phyloP scores from a whole-genome alignment of 805 yeast genomes.

The Sugiyamaella marilandica region DNA sequence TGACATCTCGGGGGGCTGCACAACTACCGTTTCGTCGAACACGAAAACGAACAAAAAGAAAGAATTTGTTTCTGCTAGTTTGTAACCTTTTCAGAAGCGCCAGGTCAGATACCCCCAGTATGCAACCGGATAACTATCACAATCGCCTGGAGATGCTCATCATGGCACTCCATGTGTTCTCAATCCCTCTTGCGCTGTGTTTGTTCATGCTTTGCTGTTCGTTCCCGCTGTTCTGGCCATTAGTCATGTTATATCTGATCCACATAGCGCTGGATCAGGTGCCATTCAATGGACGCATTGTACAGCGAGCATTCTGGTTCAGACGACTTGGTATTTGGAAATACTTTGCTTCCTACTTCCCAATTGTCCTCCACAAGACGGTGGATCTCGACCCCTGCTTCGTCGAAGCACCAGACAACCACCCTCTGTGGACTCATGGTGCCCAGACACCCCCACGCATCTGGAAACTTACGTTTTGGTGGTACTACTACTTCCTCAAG shows the following conservation, averaged over 20 bases:
- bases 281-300: constrained; percentile 68
- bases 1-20: too few species aligned
- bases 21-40: too few species aligned
- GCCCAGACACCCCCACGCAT: constrained; percentile 6
- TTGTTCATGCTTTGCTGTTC: constrained; percentile 54
- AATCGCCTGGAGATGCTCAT: constrained; percentile 63
- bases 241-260: constrained; percentile 57
- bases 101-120: not conserved
- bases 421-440: not conserved
- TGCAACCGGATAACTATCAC: constrained; percentile 8
- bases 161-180: constrained; percentile 67
- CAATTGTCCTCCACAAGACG: constrained; percentile 65
- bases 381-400: constrained; percentile 65
- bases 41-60: too few species aligned
- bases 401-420: constrained; percentile 1
- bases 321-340: constrained; percentile 60
- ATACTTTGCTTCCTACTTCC: constrained; percentile 74
- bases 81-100: too few species aligned
- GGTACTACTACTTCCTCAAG: constrained; percentile 17
- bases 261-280: constrained; percentile 59
- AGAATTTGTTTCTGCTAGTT: too few species aligned
- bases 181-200: constrained; percentile 49
- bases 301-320: constrained; percentile 53
- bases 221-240: constrained; percentile 61
- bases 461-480: constrained; percentile 21